Base-by-base conservation (phyloP, 345 rosid species). In the Ceriops zippeliana region DNA sequence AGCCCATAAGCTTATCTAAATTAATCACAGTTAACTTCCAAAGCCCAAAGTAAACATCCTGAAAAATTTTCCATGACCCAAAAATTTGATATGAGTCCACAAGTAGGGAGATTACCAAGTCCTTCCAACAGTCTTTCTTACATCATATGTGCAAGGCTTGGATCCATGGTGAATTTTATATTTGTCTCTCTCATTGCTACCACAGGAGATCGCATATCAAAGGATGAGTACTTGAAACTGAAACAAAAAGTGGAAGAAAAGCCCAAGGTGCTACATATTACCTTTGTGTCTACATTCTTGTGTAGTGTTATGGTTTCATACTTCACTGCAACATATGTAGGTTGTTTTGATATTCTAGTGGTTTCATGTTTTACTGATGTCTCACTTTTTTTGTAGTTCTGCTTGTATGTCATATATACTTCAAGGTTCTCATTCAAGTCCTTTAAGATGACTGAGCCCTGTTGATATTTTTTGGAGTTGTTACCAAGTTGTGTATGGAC, bases 201-300 rank as follows among this genome's bases (percentile, higher is more conserved):
- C 76, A 68, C 88, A 89, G 97, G 96, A 54, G 77, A 78, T 60
- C 87, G 89, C 57, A 79, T 91, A 80, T 84, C 96, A 6, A 84
- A 82, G 79, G 96, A 87, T 52, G 96, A 91, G 75, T 82, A 77
- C 76, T 62, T 80, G 73, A 83, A 84, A 78, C 79, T 84, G 28
- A 79, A 79, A 79, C 61, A 82, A 34, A 89, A 82, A 63, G 83
- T 72, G 16, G 82, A 82, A 71, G 96, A 89, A 74, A 91, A 89
- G 77, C 90, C 92, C 51, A 88, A 88, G 96, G 97, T 89, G 63
- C 17, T 58, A 52, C 9, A 27, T 9, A 13, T 62, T 54, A 35
- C 30, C 1, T 46, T 20, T 52, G 15, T 8, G 24, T 7, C 6
- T 56, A 46, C 58, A 28, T 28, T 69, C 47, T 34, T 46, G 61